Conservation (phyloP, 345 rosid species). For the Capsella bursapastoris region DNA sequence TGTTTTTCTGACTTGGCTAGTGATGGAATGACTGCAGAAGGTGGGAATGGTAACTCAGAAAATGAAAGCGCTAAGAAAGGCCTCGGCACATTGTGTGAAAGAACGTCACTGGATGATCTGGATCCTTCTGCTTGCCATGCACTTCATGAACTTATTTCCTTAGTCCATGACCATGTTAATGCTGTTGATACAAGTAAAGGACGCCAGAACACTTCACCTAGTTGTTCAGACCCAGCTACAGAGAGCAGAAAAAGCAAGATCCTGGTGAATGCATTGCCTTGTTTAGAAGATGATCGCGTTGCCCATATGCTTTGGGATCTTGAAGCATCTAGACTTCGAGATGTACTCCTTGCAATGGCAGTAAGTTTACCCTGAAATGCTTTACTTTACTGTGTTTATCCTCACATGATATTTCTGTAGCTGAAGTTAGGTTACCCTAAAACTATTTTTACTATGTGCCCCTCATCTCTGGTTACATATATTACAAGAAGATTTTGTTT, state of each 20-base stretch:
- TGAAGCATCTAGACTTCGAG: slow-evolving; percentile 56
- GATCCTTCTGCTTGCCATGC: slow-evolving; percentile 57
- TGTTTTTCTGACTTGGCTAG: slow-evolving; percentile 6
- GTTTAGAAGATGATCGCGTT: slow-evolving; percentile 71
- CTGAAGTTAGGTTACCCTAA: neutral
- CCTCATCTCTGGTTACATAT: slow-evolving; percentile 3
- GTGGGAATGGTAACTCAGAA: slow-evolving; percentile 37
- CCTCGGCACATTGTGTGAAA: slow-evolving; percentile 39
- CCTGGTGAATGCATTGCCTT: slow-evolving; percentile 37
- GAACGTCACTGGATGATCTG: slow-evolving; percentile 50
- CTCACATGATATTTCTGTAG: neutral
- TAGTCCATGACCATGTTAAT: slow-evolving; percentile 71
- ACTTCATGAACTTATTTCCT: slow-evolving; percentile 75
- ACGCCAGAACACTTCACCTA: slow-evolving; percentile 43
- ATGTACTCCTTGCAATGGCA: slow-evolving; percentile 70
- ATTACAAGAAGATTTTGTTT: neutral
- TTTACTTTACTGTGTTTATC: slow-evolving; percentile 14
- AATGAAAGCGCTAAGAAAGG: slow-evolving; percentile 41
- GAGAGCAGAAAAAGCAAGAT: slow-evolving; percentile 41
- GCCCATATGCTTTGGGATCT: slow-evolving; percentile 73
- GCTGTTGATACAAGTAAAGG: slow-evolving; percentile 47
- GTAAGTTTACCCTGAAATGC: slow-evolving; percentile 50
- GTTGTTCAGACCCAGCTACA: slow-evolving; percentile 40
- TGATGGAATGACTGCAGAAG: slow-evolving; percentile 46
- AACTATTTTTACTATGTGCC: neutral